phyloP scores from a whole-genome alignment of 1,284 basidiomycete genomes.

The Moesziomyces parantarcticus region DNA sequence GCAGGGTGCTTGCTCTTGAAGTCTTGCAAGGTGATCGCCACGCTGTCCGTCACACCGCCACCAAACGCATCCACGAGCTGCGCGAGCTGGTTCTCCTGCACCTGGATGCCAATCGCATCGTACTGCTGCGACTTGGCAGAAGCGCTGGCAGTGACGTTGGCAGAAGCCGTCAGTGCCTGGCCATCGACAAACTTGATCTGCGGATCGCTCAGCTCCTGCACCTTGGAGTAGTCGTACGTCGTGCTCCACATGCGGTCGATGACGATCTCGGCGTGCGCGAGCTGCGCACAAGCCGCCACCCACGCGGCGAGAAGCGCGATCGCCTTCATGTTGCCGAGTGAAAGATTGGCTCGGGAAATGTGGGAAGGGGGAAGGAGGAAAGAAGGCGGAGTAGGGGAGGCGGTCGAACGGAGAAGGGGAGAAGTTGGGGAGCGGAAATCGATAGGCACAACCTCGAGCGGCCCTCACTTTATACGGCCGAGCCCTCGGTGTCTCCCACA shows the following conservation, averaged over 20 bases:
- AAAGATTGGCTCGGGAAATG: too few relatives aligned
- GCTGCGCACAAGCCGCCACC: conserved; percentile 3
- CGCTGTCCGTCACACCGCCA: conserved; percentile 51
- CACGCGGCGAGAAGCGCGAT: conserved; percentile 6
- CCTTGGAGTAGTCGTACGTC: conserved; percentile 30
- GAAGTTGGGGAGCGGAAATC: too few relatives aligned
- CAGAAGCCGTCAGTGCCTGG: conserved; percentile 10
- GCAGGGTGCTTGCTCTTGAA: conserved; percentile 40
- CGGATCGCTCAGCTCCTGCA: conserved; percentile 37
- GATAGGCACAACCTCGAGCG: too few relatives aligned
- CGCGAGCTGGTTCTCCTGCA: conserved; percentile 33
- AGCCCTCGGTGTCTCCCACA: too few relatives aligned
- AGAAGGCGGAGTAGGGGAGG: too few relatives aligned
- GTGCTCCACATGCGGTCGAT: conserved; percentile 49
- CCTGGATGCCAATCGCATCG: conserved; percentile 20
- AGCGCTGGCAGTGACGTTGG: conserved; percentile 16
- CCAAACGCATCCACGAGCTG: conserved; percentile 45
- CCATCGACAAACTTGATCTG: conserved; percentile 30
- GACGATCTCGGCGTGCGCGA: conserved; percentile 14
- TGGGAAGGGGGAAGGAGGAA: too few relatives aligned
- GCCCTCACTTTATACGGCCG: too few relatives aligned
- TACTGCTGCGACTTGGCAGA: conserved; percentile 10
- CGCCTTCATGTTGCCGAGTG: background rate
- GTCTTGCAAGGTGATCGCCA: conserved; percentile 51
- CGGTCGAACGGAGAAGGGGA: background rate